Evolutionary conservation across 164 flowering plant genomes (phyloP).

Genomic region (Nymphaea thermarum): DNA sequence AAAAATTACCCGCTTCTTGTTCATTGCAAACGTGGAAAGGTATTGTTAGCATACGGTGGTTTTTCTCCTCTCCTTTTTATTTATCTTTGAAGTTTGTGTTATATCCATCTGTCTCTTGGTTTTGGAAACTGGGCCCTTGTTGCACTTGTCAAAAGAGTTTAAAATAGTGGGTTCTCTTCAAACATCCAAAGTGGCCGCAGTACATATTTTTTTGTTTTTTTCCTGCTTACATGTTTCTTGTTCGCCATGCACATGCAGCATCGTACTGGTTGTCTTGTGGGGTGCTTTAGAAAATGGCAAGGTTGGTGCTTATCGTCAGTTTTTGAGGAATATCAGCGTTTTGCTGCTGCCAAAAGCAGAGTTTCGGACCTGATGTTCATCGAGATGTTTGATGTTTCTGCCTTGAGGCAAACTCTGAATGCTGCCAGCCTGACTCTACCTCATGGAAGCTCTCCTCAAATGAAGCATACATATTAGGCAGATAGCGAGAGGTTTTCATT

Average conservation of each 20-base stretch:
- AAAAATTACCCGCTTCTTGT: constrained; percentile 62
- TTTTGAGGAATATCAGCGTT: constrained; percentile 65
- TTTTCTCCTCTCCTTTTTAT: neutral
- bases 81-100: too few species aligned
- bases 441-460: neutral
- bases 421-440: neutral
- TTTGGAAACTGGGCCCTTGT: constrained; percentile 1
- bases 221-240: neutral
- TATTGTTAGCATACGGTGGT: constrained; percentile 4
- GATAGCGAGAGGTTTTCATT: neutral
- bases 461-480: neutral
- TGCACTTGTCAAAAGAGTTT: constrained; percentile 73
- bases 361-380: constrained; percentile 48
- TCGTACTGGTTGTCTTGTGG: constrained; percentile 78
- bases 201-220: neutral
- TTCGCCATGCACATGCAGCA: constrained; percentile 33
- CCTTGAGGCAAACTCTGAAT: constrained; percentile 40
- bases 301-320: constrained; percentile 68
- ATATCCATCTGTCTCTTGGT: neutral
- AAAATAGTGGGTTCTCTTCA: constrained; percentile 13
- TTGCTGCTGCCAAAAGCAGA: constrained; percentile 62
- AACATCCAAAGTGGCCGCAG: neutral
- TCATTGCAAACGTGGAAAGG: constrained; percentile 86
- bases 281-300: constrained; percentile 72
- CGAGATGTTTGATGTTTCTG: constrained; percentile 37